These are phyloP conservation scores for Boehmeria nivea DNA, from an alignment of 306 rosid genomes.

Conservation along the genomic window DNA sequence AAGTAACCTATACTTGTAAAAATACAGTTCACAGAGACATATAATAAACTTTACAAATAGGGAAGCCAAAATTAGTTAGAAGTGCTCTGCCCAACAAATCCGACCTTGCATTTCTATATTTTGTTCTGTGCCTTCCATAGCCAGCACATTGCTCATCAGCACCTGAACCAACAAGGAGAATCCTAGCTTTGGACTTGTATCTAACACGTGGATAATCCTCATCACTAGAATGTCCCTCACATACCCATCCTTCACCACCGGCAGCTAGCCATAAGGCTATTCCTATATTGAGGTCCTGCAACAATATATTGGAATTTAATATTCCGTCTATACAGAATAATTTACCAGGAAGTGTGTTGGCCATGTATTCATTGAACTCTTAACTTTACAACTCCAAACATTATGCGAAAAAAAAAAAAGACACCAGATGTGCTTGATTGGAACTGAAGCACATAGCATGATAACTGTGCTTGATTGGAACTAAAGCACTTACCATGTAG, in stretches of 20 bases:
- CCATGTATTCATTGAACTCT: not conserved
- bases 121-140: slow-evolving; percentile 92
- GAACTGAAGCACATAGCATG: slow-evolving; percentile 1
- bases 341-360: not conserved
- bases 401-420: not conserved
- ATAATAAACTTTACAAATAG: not conserved
- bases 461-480: slow-evolving; percentile 6
- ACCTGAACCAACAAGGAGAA: slow-evolving; percentile 96
- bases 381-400: not conserved
- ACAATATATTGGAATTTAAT: slow-evolving; percentile 3
- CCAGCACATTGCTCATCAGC: slow-evolving; percentile 99
- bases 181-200: slow-evolving; percentile 80
- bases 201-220: slow-evolving; percentile 37
- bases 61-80: not conserved
- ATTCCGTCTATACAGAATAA: slow-evolving; percentile 6
- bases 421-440: not conserved
- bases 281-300: slow-evolving; percentile 89
- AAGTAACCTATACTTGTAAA: slow-evolving; percentile 3
- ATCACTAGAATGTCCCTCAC: slow-evolving; percentile 36
- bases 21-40: not conserved
- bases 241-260: slow-evolving; percentile 80
- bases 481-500: slow-evolving; percentile 61
- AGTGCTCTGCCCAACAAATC: not conserved
- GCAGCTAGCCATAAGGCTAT: slow-evolving; percentile 91
- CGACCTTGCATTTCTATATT: slow-evolving; percentile 76